These are phyloP conservation scores for Eragrostis curvula DNA, from an alignment of 176 grass and related monocot genomes.

Conservation along the genomic window DNA sequence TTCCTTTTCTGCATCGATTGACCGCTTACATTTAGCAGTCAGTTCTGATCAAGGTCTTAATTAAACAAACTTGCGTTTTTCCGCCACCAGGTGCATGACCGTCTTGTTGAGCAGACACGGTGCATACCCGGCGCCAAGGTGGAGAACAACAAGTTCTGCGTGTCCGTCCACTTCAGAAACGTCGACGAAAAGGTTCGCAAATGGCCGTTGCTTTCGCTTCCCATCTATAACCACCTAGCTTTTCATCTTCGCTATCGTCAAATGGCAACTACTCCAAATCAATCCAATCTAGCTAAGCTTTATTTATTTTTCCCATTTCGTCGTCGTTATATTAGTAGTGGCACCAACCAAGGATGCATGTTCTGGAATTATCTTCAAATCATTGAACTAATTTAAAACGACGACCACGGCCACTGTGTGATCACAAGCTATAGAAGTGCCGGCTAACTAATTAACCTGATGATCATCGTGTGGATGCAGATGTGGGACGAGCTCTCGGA, in stretches of 20 bases:
- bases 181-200: constrained; percentile 79
- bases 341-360: not conserved
- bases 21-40: not conserved
- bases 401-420: too few relatives aligned
- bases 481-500: constrained; percentile 59
- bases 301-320: too few relatives aligned
- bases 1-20: not conserved
- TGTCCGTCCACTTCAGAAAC: constrained; percentile 80
- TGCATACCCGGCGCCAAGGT: constrained; percentile 63
- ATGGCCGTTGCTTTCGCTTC: constrained; percentile 24
- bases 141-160: constrained; percentile 90
- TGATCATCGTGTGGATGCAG: constrained; percentile 23
- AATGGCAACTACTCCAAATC: not conserved
- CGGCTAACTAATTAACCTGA: not conserved
- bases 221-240: not conserved
- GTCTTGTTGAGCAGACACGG: constrained; percentile 50
- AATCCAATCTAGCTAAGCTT: not conserved
- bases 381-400: not conserved
- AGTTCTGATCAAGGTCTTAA: too few relatives aligned
- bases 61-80: too few relatives aligned
- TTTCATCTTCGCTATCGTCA: not conserved
- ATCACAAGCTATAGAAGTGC: too few relatives aligned
- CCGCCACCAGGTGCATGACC: constrained; percentile 54
- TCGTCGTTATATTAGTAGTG: not conserved
- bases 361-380: not conserved